These are phyloP conservation scores for Talaromyces sp. DNA, from an alignment of 2,329 filamentous ascomycete genomes.

Conservation along the genomic window DNA sequence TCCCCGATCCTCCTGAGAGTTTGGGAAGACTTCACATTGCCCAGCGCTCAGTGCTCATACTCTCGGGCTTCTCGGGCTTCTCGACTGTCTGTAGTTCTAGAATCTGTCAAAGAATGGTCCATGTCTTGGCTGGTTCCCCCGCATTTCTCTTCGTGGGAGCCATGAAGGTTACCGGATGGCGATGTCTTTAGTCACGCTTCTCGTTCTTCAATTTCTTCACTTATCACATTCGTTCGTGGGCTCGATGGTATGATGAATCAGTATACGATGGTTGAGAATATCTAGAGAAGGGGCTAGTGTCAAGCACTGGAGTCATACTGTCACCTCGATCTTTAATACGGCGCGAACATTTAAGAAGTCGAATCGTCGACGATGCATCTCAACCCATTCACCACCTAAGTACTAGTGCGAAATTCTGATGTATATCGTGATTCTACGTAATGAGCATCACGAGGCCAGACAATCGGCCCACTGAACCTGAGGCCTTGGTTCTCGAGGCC, in stretches of 20 bases:
- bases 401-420: background rate
- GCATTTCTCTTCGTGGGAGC: background rate
- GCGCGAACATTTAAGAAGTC: background rate
- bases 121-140: background rate
- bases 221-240: background rate
- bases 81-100: background rate
- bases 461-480: slow-evolving; percentile 25
- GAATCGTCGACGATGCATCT: background rate
- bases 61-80: too few relatives aligned
- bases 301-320: background rate
- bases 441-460: background rate
- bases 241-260: background rate
- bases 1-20: background rate
- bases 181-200: background rate
- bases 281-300: too few relatives aligned
- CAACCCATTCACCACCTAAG: too few relatives aligned
- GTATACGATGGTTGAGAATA: background rate
- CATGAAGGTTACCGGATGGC: background rate
- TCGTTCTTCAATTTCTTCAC: too few relatives aligned
- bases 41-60: too few relatives aligned
- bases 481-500: slow-evolving; percentile 43
- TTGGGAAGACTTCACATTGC: background rate
- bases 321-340: background rate
- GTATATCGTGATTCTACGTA: background rate
- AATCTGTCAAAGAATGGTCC: background rate